These are phyloP conservation scores for Emmonsiellopsis sp. DNA, from an alignment of 2,329 filamentous ascomycete genomes.

Conservation along the genomic window DNA sequence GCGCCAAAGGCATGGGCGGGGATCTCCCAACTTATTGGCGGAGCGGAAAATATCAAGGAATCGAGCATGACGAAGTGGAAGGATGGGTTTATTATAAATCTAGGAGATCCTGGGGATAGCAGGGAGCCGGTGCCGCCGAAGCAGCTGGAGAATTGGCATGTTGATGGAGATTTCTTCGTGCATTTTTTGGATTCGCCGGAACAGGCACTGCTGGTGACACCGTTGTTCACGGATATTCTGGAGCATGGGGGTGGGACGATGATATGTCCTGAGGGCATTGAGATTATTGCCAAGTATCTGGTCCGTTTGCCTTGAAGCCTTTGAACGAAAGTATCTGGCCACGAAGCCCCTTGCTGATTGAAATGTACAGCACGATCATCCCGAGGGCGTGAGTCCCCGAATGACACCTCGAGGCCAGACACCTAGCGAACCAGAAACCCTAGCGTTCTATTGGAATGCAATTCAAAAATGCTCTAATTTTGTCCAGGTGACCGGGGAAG, in stretches of 20 bases:
- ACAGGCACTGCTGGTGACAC: constrained; percentile 59
- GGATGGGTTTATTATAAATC: constrained; percentile 61
- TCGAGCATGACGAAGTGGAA: constrained; percentile 47
- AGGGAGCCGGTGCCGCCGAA: constrained; percentile 42
- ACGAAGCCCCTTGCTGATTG: not conserved
- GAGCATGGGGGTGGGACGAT: constrained; percentile 54
- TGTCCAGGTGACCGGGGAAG: constrained; percentile 42
- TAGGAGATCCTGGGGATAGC: constrained; percentile 48
- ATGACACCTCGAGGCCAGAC: constrained; percentile 49
- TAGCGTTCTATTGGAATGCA: constrained; percentile 31
- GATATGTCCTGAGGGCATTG: constrained; percentile 52
- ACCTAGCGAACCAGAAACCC: constrained; percentile 7
- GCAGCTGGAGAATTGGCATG: constrained; percentile 53
- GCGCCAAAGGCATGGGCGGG: constrained; percentile 58
- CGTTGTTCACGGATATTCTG: constrained; percentile 55
- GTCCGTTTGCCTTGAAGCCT: constrained; percentile 14
- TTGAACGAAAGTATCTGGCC: not conserved
- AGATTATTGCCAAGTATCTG: constrained; percentile 47
- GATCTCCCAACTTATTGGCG: constrained; percentile 57
- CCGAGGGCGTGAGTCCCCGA: constrained; percentile 55
- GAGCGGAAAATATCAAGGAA: constrained; percentile 44
- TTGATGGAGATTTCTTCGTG: constrained; percentile 63
- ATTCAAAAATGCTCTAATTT: constrained; percentile 34
- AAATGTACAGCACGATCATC: constrained; percentile 41
- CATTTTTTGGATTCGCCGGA: constrained; percentile 63